Conservation (phyloP, 2,329 filamentous ascomycete genomes). For the Pseudohalonectria lignicola region DNA sequence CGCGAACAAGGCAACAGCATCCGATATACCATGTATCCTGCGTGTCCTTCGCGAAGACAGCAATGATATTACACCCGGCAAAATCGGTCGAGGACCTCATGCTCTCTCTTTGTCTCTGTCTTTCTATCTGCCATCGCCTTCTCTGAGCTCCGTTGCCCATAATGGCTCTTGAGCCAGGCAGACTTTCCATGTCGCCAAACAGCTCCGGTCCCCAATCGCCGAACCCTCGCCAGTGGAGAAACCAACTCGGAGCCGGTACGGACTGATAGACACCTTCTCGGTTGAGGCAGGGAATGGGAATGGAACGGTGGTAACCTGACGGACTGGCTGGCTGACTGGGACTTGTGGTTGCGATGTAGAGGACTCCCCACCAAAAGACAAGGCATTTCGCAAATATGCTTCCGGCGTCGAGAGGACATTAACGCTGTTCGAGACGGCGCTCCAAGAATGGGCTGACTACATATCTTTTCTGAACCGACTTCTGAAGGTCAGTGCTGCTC, state of each 20-base stretch:
- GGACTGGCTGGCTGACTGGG: no score
- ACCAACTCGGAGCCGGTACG: slow-evolving; percentile 67
- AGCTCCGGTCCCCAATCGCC: slow-evolving; percentile 77
- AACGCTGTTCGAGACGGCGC: slow-evolving; percentile 78
- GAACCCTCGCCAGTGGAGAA: slow-evolving; percentile 64
- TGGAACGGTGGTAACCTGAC: no score
- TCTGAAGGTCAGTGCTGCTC: slow-evolving; percentile 54
- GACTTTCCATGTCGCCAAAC: slow-evolving; percentile 60
- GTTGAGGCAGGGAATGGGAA: no score
- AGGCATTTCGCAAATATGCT: slow-evolving; percentile 78
- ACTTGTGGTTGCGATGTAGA: no score
- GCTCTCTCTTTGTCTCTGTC: slow-evolving; percentile 6
- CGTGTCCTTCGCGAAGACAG: slow-evolving; percentile 3
- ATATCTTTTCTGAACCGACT: slow-evolving; percentile 91
- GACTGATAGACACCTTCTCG: slow-evolving; percentile 8
- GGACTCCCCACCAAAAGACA: slow-evolving; percentile 47
- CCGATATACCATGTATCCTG: neutral
- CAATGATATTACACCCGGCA: slow-evolving; percentile 4
- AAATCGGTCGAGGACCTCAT: slow-evolving; percentile 6
- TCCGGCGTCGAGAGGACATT: slow-evolving; percentile 78
- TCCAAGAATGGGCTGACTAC: slow-evolving; percentile 99
- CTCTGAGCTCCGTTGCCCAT: slow-evolving; percentile 7
- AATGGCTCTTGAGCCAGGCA: slow-evolving; percentile 56
- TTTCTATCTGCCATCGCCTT: no score
- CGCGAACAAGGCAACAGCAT: neutral